These are phyloP conservation scores for Kodamaea kaohsiungensis DNA, from an alignment of 805 yeast species.

Conservation along the genomic window DNA sequence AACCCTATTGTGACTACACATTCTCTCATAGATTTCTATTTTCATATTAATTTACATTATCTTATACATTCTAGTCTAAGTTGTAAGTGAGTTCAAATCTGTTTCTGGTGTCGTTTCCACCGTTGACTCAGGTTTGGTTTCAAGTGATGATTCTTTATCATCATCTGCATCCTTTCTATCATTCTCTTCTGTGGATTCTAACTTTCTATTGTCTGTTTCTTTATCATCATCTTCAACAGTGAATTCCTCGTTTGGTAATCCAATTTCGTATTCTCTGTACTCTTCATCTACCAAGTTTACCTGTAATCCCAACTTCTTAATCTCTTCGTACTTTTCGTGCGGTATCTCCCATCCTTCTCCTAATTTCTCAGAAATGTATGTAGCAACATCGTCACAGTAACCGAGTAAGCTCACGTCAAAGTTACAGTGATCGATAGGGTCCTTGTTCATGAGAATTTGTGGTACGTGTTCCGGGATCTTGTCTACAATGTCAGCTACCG, in stretches of 20 bases:
- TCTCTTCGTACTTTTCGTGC: conserved; percentile 25
- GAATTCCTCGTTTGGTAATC: not conserved
- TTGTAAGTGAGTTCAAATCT: not conserved
- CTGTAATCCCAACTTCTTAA: conserved; percentile 15
- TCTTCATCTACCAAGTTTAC: conserved; percentile 12
- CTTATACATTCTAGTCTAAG: not conserved
- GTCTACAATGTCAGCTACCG: conserved; percentile 86
- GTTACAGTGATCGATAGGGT: conserved; percentile 71
- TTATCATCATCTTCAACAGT: conserved; percentile 1
- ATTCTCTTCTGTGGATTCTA: not conserved
- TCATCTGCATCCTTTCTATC: not conserved
- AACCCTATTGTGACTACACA: too few species aligned
- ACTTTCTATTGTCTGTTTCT: conserved; percentile 1
- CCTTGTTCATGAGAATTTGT: conserved; percentile 76
- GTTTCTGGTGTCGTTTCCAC: not conserved
- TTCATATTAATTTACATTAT: not conserved
- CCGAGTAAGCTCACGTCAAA: conserved; percentile 81
- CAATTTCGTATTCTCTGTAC: conserved; percentile 15
- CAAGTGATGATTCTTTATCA: not conserved
- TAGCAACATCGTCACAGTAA: conserved; percentile 79
- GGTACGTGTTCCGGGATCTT: conserved; percentile 73
- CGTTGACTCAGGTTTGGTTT: not conserved
- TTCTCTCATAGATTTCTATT: too few species aligned
- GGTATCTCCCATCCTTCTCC: conserved; percentile 34
- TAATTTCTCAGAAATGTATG: conserved; percentile 44